Conservation (phyloP, 108 stramenopile genomes). For the Cyclostephanos invisitatus region DNA sequence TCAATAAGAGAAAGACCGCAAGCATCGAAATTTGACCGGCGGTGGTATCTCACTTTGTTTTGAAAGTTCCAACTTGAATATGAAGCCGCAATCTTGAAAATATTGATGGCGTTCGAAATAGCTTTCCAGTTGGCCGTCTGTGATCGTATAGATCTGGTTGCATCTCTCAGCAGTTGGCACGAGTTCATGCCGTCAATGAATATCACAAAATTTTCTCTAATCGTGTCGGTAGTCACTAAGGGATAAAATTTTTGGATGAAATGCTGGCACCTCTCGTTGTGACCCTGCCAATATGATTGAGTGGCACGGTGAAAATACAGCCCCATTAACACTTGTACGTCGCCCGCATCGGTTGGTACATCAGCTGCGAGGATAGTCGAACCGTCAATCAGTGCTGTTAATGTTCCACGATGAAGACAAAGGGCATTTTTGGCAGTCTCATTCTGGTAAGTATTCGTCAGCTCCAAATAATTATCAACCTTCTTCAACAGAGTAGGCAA, state of each 20-base stretch:
- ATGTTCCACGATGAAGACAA: constrained; percentile 12
- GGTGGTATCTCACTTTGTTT: constrained; percentile 4
- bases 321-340: background rate
- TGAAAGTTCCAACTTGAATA: constrained; percentile 13
- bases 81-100: background rate
- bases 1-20: background rate
- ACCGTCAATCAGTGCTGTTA: background rate
- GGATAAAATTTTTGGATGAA: background rate
- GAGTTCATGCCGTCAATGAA: background rate
- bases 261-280: no score
- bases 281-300: background rate
- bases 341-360: background rate
- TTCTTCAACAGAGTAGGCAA: constrained; percentile 16
- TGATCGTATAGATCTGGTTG: background rate
- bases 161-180: background rate
- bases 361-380: background rate
- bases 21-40: background rate
- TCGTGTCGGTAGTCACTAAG: no score
- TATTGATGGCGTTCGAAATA: background rate
- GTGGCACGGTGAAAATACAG: constrained; percentile 15
- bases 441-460: constrained; percentile 1
- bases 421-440: background rate
- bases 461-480: constrained; percentile 24
- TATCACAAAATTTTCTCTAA: no score
- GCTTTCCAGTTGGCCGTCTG: background rate